Evolutionary conservation across 805 yeast genomes (phyloP), one percentile per base, ranked within the genome.

Genomic region (Saccharomycopsis fermentans): DNA sequence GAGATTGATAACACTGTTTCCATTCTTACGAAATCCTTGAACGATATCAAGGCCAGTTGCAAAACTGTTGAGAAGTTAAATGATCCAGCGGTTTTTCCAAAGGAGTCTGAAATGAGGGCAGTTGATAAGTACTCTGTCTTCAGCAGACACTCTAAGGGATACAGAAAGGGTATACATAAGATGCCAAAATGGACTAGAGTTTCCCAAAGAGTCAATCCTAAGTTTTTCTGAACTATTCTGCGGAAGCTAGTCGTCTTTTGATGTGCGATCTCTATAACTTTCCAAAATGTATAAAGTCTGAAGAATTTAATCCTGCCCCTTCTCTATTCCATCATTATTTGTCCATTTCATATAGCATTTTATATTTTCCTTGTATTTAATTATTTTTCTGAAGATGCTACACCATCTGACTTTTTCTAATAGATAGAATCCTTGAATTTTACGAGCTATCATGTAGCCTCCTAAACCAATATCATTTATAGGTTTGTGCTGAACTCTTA

Each of bases 151-250:
- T 79, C 84, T 14, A 82, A 78, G 66, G 84, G 84, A 21, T 94
- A 92, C 73, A 82, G 98, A 75, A 92, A 90, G 74, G 84, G 91
- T 63, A 82, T 88, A 27, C 98, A 92, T 68, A 74, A 83, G 70
- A 87, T 86, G 50, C 96, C 97, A 21, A 88, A 90, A 69, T 90
- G 96, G 96, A 90, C 97, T 57, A 90, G 85, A 74, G 70, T 82
- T 62, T 81, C 95, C 8, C 79, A 84, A 71, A 83, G 97, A 75
- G 82, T 80, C 59, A 86, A 87, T 67, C 97, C 97, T 52, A 78
- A 78, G 60, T 78, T 84, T 68, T 85, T 80, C 70, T 87, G 74
- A 68, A 8, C 29, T 43, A 29, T 6, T 12, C 24, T 21, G 16
- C 29, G 24, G 29, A 5, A 43, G 14, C 16, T 24, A 21, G 9